phyloP scores from a whole-genome alignment of 2,329 filamentous ascomycete genomes.

The Ophiostoma ips region DNA sequence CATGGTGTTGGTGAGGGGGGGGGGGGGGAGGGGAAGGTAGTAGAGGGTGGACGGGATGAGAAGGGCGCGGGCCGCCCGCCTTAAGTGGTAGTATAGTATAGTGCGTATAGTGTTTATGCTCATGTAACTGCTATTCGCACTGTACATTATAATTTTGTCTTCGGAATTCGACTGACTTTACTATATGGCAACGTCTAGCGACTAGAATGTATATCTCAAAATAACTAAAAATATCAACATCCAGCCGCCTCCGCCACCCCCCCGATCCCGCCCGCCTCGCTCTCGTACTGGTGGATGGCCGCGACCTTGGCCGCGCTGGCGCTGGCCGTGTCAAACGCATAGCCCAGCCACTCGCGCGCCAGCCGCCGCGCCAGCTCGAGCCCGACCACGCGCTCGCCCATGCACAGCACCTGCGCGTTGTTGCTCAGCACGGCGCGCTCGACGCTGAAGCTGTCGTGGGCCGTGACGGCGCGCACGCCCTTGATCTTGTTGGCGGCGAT shows the following conservation, averaged over 20 bases:
- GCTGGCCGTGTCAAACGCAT: constrained; percentile 55
- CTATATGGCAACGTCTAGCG: too few species aligned
- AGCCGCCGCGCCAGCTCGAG: constrained; percentile 66
- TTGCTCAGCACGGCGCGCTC: constrained; percentile 72
- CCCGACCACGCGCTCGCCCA: constrained; percentile 73
- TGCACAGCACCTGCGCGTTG: constrained; percentile 74
- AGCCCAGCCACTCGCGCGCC: constrained; percentile 72
- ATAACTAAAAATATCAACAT: too few species aligned
- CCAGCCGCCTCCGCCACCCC: constrained; percentile 8
- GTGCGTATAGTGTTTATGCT: background rate
- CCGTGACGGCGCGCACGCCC: constrained; percentile 74
- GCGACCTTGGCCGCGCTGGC: constrained; percentile 42
- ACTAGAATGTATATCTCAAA: too few species aligned
- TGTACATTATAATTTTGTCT: background rate
- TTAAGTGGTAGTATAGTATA: background rate
- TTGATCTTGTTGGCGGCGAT: constrained; percentile 83
- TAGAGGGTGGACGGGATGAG: too few species aligned
- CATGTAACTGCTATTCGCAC: background rate
- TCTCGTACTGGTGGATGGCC: constrained; percentile 21
- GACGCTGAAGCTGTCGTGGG: constrained; percentile 74
- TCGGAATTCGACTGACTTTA: background rate
- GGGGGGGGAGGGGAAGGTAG: background rate
- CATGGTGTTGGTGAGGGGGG: background rate
- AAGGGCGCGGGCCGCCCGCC: too few species aligned
- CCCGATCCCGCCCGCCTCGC: constrained; percentile 16